Conservation (phyloP, 306 rosid species). For the Dalbergia oliveri region DNA sequence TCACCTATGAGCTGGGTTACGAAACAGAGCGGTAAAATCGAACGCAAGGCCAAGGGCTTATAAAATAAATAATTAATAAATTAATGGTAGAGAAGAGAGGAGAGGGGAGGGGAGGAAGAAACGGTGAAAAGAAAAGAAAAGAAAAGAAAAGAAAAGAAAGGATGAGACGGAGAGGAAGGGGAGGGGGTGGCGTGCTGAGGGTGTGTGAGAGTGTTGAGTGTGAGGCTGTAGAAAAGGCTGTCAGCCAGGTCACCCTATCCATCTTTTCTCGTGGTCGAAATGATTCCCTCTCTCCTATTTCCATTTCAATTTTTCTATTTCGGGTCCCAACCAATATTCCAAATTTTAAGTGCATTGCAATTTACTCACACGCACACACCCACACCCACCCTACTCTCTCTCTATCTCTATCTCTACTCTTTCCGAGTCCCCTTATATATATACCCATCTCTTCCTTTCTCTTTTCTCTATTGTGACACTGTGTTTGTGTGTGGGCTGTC, state of each 20-base stretch:
- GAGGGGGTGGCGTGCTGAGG: neutral
- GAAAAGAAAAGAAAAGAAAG: neutral
- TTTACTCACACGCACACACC: neutral
- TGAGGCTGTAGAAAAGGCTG: slow-evolving; percentile 36
- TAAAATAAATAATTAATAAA: neutral
- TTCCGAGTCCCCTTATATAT: neutral
- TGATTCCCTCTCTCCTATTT: slow-evolving; percentile 47
- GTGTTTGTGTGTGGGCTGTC: neutral
- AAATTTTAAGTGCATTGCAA: neutral
- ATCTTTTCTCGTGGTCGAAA: slow-evolving; percentile 56
- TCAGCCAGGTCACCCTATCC: slow-evolving; percentile 46
- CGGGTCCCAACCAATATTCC: slow-evolving; percentile 22
- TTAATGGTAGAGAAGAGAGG: neutral
- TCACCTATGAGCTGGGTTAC: too few relatives aligned
- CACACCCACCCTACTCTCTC: slow-evolving; percentile 16
- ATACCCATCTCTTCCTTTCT: slow-evolving; percentile 8
- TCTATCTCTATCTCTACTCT: neutral
- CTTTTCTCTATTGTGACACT: neutral
- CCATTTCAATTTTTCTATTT: slow-evolving; percentile 16
- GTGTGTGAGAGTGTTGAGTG: neutral
- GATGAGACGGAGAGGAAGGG: too few relatives aligned
- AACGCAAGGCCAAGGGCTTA: neutral
- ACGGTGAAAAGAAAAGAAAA: neutral
- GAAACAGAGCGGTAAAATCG: too few relatives aligned
- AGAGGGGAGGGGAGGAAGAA: neutral